Percentiles rank a stretch among this genome's conserved stretches.
Evolutionary conservation across 345 rosid species (phyloP).

Genomic region (rapeseed (Brassica napus)): DNA sequence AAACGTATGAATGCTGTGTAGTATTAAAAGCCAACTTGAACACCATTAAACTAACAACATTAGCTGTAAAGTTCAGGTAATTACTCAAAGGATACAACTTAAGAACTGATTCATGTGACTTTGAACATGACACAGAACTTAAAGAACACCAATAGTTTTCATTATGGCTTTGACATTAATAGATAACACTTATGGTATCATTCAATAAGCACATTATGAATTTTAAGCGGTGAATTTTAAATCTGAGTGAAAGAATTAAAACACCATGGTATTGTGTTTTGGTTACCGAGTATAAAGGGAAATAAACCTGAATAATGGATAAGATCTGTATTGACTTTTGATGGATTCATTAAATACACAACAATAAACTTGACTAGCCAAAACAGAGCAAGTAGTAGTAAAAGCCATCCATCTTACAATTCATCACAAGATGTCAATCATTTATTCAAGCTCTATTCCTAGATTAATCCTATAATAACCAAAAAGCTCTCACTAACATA

Average conservation of each 20-base stretch:
- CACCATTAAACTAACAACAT: slow-evolving; percentile 20
- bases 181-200: neutral
- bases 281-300: neutral
- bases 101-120: slow-evolving; percentile 39
- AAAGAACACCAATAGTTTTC: slow-evolving; percentile 17
- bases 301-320: neutral
- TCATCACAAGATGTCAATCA: neutral
- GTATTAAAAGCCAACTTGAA: slow-evolving; percentile 18
- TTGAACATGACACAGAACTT: slow-evolving; percentile 24
- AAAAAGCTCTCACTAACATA: neutral
- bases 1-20: neutral
- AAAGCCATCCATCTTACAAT: neutral
- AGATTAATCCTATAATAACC: neutral
- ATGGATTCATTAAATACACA: slow-evolving; percentile 14
- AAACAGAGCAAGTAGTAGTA: neutral
- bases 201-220: neutral
- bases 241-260: neutral
- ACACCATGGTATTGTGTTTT: neutral
- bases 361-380: slow-evolving; percentile 1
- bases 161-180: neutral
- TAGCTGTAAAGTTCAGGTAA: slow-evolving; percentile 19
- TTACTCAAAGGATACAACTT: slow-evolving; percentile 7
- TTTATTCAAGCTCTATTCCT: neutral
- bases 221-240: neutral
- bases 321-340: neutral